phyloP scores from a whole-genome alignment of 306 rosid species.

The Ceratonia siliqua region DNA sequence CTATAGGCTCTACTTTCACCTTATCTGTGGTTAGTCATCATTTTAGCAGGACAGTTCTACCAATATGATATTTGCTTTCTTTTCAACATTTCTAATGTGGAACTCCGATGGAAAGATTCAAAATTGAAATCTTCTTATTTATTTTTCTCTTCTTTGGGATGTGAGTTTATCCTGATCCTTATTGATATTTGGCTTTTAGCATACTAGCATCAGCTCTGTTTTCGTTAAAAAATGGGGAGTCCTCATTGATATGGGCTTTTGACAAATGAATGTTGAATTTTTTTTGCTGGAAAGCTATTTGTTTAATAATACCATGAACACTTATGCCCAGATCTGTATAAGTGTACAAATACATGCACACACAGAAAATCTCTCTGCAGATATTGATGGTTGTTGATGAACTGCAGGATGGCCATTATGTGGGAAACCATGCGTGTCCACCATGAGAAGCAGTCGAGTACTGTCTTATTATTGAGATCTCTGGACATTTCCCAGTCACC shows the following conservation, averaged over 20 bases:
- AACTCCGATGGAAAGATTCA: not conserved
- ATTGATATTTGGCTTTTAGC: slow-evolving; percentile 16
- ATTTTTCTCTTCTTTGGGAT: not conserved
- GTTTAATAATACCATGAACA: not conserved
- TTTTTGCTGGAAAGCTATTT: slow-evolving; percentile 19
- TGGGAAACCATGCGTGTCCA: slow-evolving; percentile 64
- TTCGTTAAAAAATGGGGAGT: not conserved
- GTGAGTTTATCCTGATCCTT: slow-evolving; percentile 3
- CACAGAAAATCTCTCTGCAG: slow-evolving; percentile 9
- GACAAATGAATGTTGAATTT: slow-evolving; percentile 10
- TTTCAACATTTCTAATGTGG: not conserved
- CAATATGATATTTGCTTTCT: not conserved
- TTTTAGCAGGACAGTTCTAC: not conserved
- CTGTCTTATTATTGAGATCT: slow-evolving; percentile 40
- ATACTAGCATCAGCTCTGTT: slow-evolving; percentile 4
- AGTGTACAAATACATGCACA: not conserved
- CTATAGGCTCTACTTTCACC: not conserved
- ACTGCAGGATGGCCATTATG: slow-evolving; percentile 85
- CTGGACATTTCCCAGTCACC: slow-evolving; percentile 72
- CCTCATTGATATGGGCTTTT: no score
- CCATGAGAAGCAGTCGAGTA: slow-evolving; percentile 58
- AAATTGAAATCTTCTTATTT: not conserved
- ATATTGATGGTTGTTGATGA: slow-evolving; percentile 21
- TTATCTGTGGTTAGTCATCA: not conserved
- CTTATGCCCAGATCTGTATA: not conserved